Conservation (phyloP, 2,329 filamentous ascomycete genomes). For the Fusarium annulatum region DNA sequence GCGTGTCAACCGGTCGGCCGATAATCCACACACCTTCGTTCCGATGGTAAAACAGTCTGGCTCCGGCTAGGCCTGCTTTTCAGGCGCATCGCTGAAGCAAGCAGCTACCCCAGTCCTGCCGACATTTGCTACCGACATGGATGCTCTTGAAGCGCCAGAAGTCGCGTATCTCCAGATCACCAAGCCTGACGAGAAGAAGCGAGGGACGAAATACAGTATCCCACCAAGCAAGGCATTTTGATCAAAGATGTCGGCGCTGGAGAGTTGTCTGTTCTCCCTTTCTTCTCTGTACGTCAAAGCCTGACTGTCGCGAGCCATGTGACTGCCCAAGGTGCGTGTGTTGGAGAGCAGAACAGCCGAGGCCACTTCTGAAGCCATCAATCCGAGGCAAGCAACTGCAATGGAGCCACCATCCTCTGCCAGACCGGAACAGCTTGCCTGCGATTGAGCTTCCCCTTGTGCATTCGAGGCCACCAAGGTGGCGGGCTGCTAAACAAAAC, state of each 20-base stretch:
- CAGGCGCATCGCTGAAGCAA: not conserved
- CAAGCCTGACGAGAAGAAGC: not conserved
- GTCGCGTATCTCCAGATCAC: not conserved
- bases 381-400: too few relatives aligned
- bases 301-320: too few relatives aligned
- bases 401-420: too few relatives aligned
- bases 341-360: fast-evolving
- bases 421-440: too few relatives aligned
- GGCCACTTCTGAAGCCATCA: too few relatives aligned
- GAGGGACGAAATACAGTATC: not conserved
- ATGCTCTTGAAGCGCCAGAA: not conserved
- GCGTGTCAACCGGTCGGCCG: not conserved
- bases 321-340: too few relatives aligned
- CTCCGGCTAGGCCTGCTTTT: not conserved
- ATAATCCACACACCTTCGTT: not conserved
- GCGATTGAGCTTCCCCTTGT: too few relatives aligned
- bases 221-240: too few relatives aligned
- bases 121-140: not conserved
- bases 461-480: fast-evolving
- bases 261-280: too few relatives aligned
- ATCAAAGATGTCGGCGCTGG: too few relatives aligned
- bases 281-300: too few relatives aligned
- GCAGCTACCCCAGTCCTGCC: fast-evolving
- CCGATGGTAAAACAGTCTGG: not conserved
- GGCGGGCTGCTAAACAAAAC: too few relatives aligned